Conservation (phyloP, 257 asterid species). For the Przewalskia tangutica region DNA sequence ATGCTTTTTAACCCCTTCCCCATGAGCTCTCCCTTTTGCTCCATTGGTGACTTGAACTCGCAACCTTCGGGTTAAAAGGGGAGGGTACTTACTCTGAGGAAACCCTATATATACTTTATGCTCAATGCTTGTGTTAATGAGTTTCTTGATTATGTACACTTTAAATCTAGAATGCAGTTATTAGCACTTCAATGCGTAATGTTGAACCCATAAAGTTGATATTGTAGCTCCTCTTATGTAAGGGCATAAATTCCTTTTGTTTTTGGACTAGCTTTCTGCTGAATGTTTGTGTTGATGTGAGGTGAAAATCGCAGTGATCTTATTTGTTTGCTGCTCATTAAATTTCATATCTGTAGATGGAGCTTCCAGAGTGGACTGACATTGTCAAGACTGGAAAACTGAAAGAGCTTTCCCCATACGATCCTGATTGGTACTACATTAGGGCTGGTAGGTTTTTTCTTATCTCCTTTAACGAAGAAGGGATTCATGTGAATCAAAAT, state of each 20-base stretch:
- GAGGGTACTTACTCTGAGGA: too few species aligned
- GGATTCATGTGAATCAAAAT: neutral
- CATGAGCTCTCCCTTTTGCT: too few species aligned
- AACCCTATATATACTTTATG: too few species aligned
- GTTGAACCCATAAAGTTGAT: neutral
- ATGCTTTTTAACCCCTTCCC: too few species aligned
- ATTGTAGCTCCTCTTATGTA: neutral
- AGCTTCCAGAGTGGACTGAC: conserved; percentile 94
- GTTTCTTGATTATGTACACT: neutral
- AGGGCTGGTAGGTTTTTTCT: conserved; percentile 55
- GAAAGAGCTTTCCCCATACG: conserved; percentile 90
- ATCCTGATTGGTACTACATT: conserved; percentile 91
- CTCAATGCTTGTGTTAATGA: neutral
- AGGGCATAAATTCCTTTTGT: neutral
- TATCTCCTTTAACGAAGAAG: too few species aligned
- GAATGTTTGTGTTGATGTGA: neutral
- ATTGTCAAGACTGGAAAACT: conserved; percentile 77
- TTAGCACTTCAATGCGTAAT: neutral
- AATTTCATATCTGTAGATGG: conserved; percentile 35
- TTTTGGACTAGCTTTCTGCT: neutral
- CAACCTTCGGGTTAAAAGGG: too few species aligned
- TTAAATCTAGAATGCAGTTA: neutral
- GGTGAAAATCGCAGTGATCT: neutral
- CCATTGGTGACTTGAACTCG: too few species aligned
- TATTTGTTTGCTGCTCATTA: neutral